Evolutionary conservation across 352 stramenopile genomes (phyloP).

Genomic region (Pythium pyrilobum): DNA sequence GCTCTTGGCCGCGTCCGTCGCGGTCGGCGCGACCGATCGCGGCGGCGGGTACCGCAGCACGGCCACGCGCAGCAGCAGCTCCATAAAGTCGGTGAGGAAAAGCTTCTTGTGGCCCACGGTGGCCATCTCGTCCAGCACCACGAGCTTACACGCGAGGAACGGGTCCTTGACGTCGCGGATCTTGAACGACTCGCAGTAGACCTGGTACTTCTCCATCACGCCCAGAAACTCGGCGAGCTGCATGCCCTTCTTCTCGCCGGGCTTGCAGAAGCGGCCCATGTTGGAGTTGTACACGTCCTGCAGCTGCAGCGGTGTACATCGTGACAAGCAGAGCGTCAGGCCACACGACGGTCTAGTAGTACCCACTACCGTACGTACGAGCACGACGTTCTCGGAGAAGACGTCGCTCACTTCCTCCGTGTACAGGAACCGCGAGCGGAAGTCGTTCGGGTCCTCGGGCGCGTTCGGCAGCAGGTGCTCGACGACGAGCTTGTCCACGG

Average conservation of each 20-base stretch:
- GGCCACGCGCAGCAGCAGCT: constrained; percentile 57
- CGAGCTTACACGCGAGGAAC: constrained; percentile 66
- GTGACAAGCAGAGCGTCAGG: neutral
- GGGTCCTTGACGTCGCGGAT: constrained; percentile 63
- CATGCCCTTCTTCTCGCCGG: constrained; percentile 75
- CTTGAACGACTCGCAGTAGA: constrained; percentile 60
- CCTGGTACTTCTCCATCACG: constrained; percentile 57
- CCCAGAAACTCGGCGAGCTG: constrained; percentile 59
- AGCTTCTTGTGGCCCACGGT: constrained; percentile 68
- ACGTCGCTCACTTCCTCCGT: constrained; percentile 70
- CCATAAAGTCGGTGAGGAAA: constrained; percentile 74
- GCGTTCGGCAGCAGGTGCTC: constrained; percentile 47
- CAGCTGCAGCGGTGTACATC: constrained; percentile 23
- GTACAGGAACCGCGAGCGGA: constrained; percentile 64
- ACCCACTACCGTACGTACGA: too few species aligned
- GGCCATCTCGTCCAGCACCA: constrained; percentile 73
- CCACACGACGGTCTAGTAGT: neutral
- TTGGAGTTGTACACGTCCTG: constrained; percentile 72
- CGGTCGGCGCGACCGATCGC: constrained; percentile 16
- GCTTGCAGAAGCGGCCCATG: constrained; percentile 69
- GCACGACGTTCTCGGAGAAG: constrained; percentile 64
- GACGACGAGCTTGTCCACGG: constrained; percentile 58
- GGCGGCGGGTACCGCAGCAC: constrained; percentile 51
- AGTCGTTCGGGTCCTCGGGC: constrained; percentile 63
- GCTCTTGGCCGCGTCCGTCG: constrained; percentile 42